Conservation (phyloP, 805 yeast genomes). For the Cyberlindnera galapagoensis region DNA sequence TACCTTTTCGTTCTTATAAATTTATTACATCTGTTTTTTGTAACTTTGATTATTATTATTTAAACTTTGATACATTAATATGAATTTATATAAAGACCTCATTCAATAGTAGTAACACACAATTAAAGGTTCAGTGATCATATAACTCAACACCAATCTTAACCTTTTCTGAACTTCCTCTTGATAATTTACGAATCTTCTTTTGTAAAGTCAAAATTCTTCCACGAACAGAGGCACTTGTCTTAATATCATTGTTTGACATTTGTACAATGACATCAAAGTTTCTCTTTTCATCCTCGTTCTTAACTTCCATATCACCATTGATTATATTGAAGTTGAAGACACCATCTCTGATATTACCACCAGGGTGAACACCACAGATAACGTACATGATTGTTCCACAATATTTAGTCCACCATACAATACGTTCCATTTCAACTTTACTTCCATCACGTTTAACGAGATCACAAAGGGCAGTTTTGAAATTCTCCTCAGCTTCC, state of each 20-base stretch:
- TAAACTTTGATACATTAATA: constrained; percentile 1
- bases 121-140: too few species aligned
- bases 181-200: constrained; percentile 50
- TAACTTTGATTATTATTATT: not conserved
- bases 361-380: constrained; percentile 80
- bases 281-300: constrained; percentile 27
- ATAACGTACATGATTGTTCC: constrained; percentile 73
- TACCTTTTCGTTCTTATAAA: not conserved
- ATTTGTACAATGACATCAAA: constrained; percentile 37
- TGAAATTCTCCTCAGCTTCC: constrained; percentile 41
- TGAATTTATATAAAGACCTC: not conserved
- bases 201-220: constrained; percentile 55
- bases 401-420: constrained; percentile 70
- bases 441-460: constrained; percentile 40
- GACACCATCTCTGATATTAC: constrained; percentile 59
- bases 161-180: constrained; percentile 43
- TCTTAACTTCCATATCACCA: constrained; percentile 25
- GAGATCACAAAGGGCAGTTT: constrained; percentile 39
- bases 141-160: constrained; percentile 43
- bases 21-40: not conserved
- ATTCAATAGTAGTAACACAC: too few species aligned
- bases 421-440: constrained; percentile 37
- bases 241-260: constrained; percentile 48
- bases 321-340: constrained; percentile 36
- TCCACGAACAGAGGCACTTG: constrained; percentile 51